Base-by-base conservation (phyloP, 106 monocot genomes). In the Xerophyta viscosa region DNA sequence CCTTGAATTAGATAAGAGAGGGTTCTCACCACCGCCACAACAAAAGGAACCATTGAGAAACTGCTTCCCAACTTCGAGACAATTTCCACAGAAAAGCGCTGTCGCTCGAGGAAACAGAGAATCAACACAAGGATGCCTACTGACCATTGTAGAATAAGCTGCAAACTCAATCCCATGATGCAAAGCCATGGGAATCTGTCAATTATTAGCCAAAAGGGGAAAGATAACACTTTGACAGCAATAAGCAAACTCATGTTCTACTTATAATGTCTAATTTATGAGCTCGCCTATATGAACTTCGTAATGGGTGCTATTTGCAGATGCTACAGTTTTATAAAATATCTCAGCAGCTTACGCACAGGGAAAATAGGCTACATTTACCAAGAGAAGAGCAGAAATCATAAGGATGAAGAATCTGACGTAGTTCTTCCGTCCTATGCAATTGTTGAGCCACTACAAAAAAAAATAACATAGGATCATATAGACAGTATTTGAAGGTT, bases 361-460 rank as follows among this genome's bases (percentile, higher is more conserved):
- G n/a, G n/a, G n/a, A n/a, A 64, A 57, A 26, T 14, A 63, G 13
- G 23, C 24, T 49, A 6, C 50, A 21, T 79, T 73, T 66, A 93
- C 93, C 87, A 93, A 64, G 61, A 87, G 55, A 67, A 93, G 74
- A 37, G 93, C 74, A 58, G 66, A 77, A 49, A 78, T 71, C 93
- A 93, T 87, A 20, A 93, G 87, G 31, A 65, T 27, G 62, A 93
- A 93, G 65, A 93, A 93, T 27, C 66, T 58, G 24, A 45, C 25
- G 36, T 93, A 93, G 69, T 93, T 93, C 61, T 57, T 84, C 67
- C 66, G 80, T 23, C 93, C 93, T 50, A 93, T 84, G 44, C 93
- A 93, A 56, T 83, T 93, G 61, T 93, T 93, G 24, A 93, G 77
- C 93, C 93, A 93, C 93, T 93, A 44, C 31, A 72, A n/a, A n/a